Evolutionary conservation across 208 protist species (phyloP).

Genomic region (Vickermania ingenoplastis): DNA sequence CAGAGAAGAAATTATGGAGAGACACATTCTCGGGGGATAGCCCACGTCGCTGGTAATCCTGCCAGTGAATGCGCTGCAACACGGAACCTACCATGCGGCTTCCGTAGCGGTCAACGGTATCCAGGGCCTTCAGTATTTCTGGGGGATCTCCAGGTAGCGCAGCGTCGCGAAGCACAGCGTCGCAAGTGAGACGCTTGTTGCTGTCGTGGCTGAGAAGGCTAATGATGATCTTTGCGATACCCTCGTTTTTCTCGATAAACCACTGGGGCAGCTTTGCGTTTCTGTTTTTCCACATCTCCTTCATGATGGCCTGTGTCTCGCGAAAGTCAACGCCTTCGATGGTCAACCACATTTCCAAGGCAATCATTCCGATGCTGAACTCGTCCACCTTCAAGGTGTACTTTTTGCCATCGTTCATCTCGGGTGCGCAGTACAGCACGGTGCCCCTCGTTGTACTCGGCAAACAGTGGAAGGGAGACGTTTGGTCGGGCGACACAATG

Average conservation of each 20-base stretch:
- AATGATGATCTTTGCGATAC: slow-evolving; percentile 47
- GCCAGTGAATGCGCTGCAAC: slow-evolving; percentile 42
- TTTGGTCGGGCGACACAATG: background rate
- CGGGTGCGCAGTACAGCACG: slow-evolving; percentile 76
- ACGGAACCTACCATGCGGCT: slow-evolving; percentile 46
- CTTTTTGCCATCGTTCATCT: slow-evolving; percentile 57
- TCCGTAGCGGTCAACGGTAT: slow-evolving; percentile 57
- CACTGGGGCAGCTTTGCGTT: slow-evolving; percentile 52
- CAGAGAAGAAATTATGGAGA: slow-evolving; percentile 14
- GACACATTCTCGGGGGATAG: background rate
- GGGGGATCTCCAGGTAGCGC: slow-evolving; percentile 69
- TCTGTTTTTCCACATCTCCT: slow-evolving; percentile 34
- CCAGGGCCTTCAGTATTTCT: slow-evolving; percentile 57
- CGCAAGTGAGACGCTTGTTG: slow-evolving; percentile 33
- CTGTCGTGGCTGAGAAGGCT: slow-evolving; percentile 47
- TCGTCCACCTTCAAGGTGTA: slow-evolving; percentile 85
- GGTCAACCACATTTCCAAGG: slow-evolving; percentile 81
- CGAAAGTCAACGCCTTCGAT: slow-evolving; percentile 68
- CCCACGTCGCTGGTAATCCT: background rate
- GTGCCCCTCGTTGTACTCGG: slow-evolving; percentile 60
- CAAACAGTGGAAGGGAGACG: background rate
- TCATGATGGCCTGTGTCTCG: slow-evolving; percentile 74
- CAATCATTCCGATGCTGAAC: slow-evolving; percentile 84
- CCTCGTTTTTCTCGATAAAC: slow-evolving; percentile 47
- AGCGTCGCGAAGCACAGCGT: slow-evolving; percentile 50